Conservation (phyloP, 1,139 yeast species). For the Nakaseomyces uthaithaninus region DNA sequence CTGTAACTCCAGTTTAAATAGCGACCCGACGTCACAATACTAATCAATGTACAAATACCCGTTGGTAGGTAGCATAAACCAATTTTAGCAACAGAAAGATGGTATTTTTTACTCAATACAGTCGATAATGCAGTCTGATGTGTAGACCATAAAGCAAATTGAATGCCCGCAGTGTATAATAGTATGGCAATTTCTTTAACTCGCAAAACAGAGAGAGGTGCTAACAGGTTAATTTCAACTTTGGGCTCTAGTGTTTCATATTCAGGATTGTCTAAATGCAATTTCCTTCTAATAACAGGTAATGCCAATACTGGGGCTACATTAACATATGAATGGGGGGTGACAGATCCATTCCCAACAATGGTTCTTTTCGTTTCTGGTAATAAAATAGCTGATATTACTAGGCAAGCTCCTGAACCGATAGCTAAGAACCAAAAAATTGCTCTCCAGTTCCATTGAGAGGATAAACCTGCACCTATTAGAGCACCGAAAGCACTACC, state of each 20-base stretch:
- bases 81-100: conserved; percentile 43
- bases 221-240: conserved; percentile 36
- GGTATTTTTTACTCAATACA: conserved; percentile 41
- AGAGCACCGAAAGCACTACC: conserved; percentile 76
- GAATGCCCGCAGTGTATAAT: conserved; percentile 49
- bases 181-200: conserved; percentile 33
- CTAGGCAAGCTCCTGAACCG: conserved; percentile 41
- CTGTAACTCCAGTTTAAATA: conserved; percentile 41
- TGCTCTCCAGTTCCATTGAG: conserved; percentile 62
- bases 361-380: conserved; percentile 68
- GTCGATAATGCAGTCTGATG: conserved; percentile 58
- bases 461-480: conserved; percentile 58
- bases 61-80: conserved; percentile 59
- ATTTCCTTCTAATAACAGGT: conserved; percentile 20
- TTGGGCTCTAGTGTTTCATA: conserved; percentile 28
- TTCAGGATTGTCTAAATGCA: conserved; percentile 31
- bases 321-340: conserved; percentile 37
- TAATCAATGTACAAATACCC: conserved; percentile 50
- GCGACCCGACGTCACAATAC: conserved; percentile 43
- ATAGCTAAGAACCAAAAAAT: conserved; percentile 69
- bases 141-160: conserved; percentile 64
- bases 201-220: conserved; percentile 39
- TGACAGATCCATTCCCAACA: conserved; percentile 58
- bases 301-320: conserved; percentile 38
- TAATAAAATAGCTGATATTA: conserved; percentile 37